Evolutionary conservation across 192 early-diverging fungal genomes (phyloP), one percentile per base, ranked within the genome.

Genomic region (Ramicandelaber brevisporus): DNA sequence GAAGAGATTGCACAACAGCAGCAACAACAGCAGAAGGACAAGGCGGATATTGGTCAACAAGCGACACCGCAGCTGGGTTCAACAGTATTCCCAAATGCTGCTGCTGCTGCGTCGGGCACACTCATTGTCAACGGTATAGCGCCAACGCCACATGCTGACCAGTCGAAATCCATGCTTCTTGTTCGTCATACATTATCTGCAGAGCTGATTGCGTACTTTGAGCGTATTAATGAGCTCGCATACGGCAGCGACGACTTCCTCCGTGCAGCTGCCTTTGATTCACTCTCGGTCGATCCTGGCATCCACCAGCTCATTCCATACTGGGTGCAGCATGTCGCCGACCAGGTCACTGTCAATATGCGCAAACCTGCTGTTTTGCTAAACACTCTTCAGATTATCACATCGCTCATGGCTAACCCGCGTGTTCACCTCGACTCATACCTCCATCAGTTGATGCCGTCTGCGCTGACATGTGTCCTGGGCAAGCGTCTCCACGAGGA

Each of bases 281-380:
- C 73, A 52, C 46, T 96, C 6, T 47, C 66, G 5, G 59, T 64
- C 5, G 95, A 99, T 43, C 78, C 95, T 2, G 95, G 88, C 8
- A 66, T 99, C 27, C 80, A 92, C 45, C 79, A 83, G 37, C 59
- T 99, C 11, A 43, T 95, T 4, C 87, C 95, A 0, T 96, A 96
- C 49, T 86, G 95, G 63, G 67, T 90, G 7, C 70, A 84, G 47
- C 81, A 89, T 34, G 68, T 90, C 27, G 71, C 73, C 3, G 78
- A 85, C 32, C 78, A 83, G 38, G 69, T 81, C 22, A 78, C 70
- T 24, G 66, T 73, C 54, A 72, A 81, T 40, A 50, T 81, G 17
- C 63, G 70, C 42, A 71, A 73, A 37, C 49, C 87, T 22, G 55
- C 55, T 3, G 43, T 73, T 0, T 44, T 86, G 3, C 55, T 61